Evolutionary conservation across 2,329 filamentous ascomycete genomes (phyloP).

Genomic region (Aspergillus persii): DNA sequence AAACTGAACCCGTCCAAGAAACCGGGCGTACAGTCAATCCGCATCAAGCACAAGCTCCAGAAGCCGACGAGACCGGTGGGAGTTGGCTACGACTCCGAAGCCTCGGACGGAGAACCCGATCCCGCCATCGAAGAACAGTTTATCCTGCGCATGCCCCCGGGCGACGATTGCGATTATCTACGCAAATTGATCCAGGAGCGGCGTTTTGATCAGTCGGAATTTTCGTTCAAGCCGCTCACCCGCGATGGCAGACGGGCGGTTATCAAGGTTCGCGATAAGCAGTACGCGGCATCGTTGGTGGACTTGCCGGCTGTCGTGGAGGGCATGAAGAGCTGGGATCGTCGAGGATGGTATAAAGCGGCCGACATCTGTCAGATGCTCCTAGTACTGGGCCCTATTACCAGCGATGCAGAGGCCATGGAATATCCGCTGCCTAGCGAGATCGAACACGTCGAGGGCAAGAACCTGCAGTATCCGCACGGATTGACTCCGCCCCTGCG

Average conservation of each 20-base stretch:
- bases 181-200: conserved; percentile 71
- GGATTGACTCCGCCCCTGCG: conserved; percentile 86
- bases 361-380: conserved; percentile 89
- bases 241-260: conserved; percentile 69
- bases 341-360: conserved; percentile 82
- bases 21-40: conserved; percentile 46
- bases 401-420: conserved; percentile 64
- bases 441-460: conserved; percentile 56
- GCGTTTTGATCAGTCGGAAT: conserved; percentile 75
- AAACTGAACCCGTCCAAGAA: conserved; percentile 41
- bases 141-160: conserved; percentile 82
- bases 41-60: conserved; percentile 66
- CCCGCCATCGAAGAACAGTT: conserved; percentile 88
- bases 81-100: conserved; percentile 94
- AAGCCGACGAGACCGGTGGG: conserved; percentile 69
- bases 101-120: conserved; percentile 83
- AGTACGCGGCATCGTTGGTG: conserved; percentile 75
- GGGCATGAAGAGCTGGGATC: conserved; percentile 91
- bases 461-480: conserved; percentile 73
- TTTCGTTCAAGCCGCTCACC: conserved; percentile 73
- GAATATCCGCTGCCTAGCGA: conserved; percentile 68
- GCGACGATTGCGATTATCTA: conserved; percentile 81
- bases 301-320: conserved; percentile 86
- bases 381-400: conserved; percentile 68
- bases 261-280: conserved; percentile 65